phyloP scores from a whole-genome alignment of 2,329 filamentous ascomycete genomes.

The Erysiphe neolycopersici region DNA sequence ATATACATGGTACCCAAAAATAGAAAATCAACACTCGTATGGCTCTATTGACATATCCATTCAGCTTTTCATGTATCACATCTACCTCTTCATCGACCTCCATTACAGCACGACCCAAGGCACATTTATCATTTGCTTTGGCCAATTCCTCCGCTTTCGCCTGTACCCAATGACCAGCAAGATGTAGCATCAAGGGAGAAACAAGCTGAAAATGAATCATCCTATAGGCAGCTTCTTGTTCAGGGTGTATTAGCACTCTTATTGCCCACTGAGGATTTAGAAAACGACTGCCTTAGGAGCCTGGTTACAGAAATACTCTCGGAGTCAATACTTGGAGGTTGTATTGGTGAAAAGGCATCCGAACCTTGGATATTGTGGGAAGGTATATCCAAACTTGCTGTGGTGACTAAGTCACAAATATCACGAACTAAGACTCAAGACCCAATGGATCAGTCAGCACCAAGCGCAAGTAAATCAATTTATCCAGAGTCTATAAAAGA shows the following conservation, averaged over 20 bases:
- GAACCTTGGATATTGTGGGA: constrained; percentile 83
- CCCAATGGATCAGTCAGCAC: constrained; percentile 12
- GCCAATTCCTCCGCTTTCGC: constrained; percentile 56
- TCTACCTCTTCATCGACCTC: constrained; percentile 26
- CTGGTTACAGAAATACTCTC: constrained; percentile 71
- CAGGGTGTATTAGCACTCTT: constrained; percentile 59
- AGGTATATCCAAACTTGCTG: constrained; percentile 43
- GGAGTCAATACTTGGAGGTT: constrained; percentile 67
- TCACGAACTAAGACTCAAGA: constrained; percentile 12
- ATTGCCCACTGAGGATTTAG: constrained; percentile 73
- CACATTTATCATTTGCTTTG: constrained; percentile 61
- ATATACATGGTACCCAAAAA: constrained; percentile 39
- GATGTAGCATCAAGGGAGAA: constrained; percentile 19
- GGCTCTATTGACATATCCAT: constrained; percentile 1
- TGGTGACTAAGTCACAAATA: constrained; percentile 17
- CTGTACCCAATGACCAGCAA: constrained; percentile 31
- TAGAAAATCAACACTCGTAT: constrained; percentile 3
- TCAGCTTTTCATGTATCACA: constrained; percentile 48
- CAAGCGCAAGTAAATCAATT: constrained; percentile 6
- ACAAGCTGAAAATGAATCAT: constrained; percentile 51
- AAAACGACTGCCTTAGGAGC: constrained; percentile 61
- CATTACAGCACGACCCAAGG: constrained; percentile 33
- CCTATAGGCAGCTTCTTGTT: constrained; percentile 72
- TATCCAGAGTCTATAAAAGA: constrained; percentile 2
- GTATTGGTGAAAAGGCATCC: constrained; percentile 52